Base-by-base conservation (phyloP, 2,329 filamentous ascomycete species). In the Magnaporthiopsis poae region DNA sequence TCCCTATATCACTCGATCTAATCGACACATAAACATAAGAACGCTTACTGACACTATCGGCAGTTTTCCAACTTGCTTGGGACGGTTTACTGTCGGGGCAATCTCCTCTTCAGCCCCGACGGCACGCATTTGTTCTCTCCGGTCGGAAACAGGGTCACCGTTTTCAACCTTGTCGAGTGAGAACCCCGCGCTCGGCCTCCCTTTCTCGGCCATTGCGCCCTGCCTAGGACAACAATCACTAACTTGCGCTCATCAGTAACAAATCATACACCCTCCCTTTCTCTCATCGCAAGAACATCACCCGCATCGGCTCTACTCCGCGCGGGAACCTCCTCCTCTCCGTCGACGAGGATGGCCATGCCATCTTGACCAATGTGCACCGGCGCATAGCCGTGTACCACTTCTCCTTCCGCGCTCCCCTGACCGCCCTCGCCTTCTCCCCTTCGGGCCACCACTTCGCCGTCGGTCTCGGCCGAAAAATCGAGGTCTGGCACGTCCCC, bases 41-140 rank as follows among this genome's bases (percentile, higher is more conserved):
- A 21, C 27, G 1, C 29, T 12, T 2, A 15, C 39, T 64, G 5
- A 64, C 63, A 35, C 29, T 5, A 61, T 60, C 18, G 61, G 1
- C 74, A 97, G 93, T 99, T 99, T 81, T 96, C 94, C 77, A 99
- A 98, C 80, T 86, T 99, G 77, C 86, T 99, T 74, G 96, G 95
- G 76, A 99, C 95, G 72, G 95, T 99, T 76, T 99, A 98, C 83
- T 92, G 92, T 81, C 91, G 93, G 86, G 95, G 96, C 79, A 99
- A 98, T 77, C 86, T 99, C 74, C 85, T 97, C 76, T 99, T 96
- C 82, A 96, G 91, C 73, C 92, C 93, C 69, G 94, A 99, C 85
- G 96, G 96, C 76, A 95, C 91, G 73, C 94, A 92, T 80, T 85
- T 99, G 71, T 91, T 96, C 74, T 99, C 95, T 61, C 96, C 95